phyloP scores from a whole-genome alignment of 495 filamentous ascomycete genomes.

The Aspergillus kassunensis region DNA sequence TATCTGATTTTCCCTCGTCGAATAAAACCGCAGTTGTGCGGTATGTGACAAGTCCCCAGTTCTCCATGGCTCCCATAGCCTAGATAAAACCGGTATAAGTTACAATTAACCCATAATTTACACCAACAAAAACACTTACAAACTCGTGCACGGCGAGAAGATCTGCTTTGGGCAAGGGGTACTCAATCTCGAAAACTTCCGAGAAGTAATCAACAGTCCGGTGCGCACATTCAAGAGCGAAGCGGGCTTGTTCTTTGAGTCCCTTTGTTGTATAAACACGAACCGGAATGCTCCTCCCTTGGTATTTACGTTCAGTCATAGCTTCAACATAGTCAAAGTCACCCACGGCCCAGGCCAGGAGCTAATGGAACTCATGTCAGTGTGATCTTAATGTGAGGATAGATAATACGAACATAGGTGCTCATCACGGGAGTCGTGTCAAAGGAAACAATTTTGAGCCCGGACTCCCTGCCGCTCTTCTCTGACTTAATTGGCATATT shows the following conservation, averaged over 20 bases:
- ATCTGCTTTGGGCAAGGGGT: slow-evolving; percentile 93
- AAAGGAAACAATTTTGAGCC: slow-evolving; percentile 76
- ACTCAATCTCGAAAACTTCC: slow-evolving; percentile 88
- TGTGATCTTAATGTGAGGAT: background rate
- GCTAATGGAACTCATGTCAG: slow-evolving; percentile 34
- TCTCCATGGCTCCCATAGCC: slow-evolving; percentile 71
- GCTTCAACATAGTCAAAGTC: slow-evolving; percentile 96
- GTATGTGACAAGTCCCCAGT: slow-evolving; percentile 97
- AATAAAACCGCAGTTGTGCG: slow-evolving; percentile 89
- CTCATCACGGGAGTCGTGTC: slow-evolving; percentile 90
- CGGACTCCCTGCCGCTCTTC: slow-evolving; percentile 53
- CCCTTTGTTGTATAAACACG: slow-evolving; percentile 92
- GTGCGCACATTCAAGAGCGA: slow-evolving; percentile 80
- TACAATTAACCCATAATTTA: background rate
- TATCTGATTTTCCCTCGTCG: slow-evolving; percentile 85
- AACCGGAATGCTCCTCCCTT: slow-evolving; percentile 85
- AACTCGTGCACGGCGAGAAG: slow-evolving; percentile 96
- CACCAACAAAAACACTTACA: slow-evolving; percentile 42
- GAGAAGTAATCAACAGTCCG: slow-evolving; percentile 94
- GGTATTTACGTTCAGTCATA: slow-evolving; percentile 81
- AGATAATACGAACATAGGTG: slow-evolving; percentile 61
- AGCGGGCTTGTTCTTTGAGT: slow-evolving; percentile 80
- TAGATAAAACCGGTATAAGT: slow-evolving; percentile 38
- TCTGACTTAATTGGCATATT: slow-evolving; percentile 85
- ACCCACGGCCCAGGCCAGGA: slow-evolving; percentile 92